Evolutionary conservation across 1,284 basidiomycete species (phyloP), one percentile per base, ranked within the genome.

Genomic region (Tilletiaria anomala): DNA sequence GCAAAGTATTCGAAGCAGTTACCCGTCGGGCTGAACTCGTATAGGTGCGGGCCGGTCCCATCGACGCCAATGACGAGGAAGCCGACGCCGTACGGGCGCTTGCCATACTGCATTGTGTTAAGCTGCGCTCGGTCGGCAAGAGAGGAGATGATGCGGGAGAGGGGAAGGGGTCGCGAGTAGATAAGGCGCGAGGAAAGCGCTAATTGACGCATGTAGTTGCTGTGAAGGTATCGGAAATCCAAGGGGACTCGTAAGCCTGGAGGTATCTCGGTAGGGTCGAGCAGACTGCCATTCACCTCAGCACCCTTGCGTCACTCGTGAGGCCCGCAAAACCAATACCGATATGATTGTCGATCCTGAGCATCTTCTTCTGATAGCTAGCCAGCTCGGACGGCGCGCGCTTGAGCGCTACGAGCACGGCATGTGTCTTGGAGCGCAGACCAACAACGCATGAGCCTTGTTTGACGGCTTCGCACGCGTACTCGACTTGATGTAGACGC

Each of bases 331-430:
- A 97, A 36, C 88, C 93, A 62, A 99, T 88, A 34, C 93, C 93
- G 62, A 94, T 80, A 72, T 99, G 93, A 69, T 96, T 89, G 69
- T 97, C 93, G 77, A 99, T 93, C 63, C 87, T 77, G 69, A 93
- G 91, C 80, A 97, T 84, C 77, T 99, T 97, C 73, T 97, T 89
- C 69, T 99, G 93, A 74, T 97, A 96, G 31, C 83, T 85, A 12
- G 93, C 91, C 40, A 99, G 78, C 70, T 97, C 93, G 50, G 89
- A 89, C 8, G 88, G 91, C n/a, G 91, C 96, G 68, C 91, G 78
- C 88, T 97, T 97, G 48, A 97, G 72, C 6, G 91, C 89, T 39
- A 97, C 73, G 19, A 99, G 74, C 43, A 99, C 77, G 17, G 88
- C 82, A 70, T 97, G 93, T 1, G 86, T 96, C 71, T 88, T 86